phyloP scores from a whole-genome alignment of 176 grass and related monocot genomes.

The Zea mays region DNA sequence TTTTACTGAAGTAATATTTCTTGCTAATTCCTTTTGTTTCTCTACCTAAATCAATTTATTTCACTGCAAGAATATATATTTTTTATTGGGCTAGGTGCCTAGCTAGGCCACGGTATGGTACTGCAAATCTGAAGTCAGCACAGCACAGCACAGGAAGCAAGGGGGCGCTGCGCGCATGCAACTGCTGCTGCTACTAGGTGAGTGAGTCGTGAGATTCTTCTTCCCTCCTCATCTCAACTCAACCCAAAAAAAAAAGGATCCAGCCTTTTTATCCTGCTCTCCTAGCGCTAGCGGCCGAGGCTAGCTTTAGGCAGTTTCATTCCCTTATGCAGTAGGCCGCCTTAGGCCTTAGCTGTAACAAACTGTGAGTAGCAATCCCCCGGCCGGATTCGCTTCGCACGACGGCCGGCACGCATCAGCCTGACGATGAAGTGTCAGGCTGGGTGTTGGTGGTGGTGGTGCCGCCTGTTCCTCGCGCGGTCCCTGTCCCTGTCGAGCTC shows the following conservation, averaged over 20 bases:
- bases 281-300: background rate
- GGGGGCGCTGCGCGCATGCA: background rate
- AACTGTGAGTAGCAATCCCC: background rate
- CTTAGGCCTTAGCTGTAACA: constrained; percentile 1
- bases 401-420: too few relatives aligned
- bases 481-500: background rate
- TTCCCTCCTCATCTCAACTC: background rate
- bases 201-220: constrained; percentile 24
- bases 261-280: constrained; percentile 41
- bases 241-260: constrained; percentile 40
- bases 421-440: too few relatives aligned
- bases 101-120: too few relatives aligned
- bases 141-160: too few relatives aligned
- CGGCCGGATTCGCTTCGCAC: too few relatives aligned
- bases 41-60: too few relatives aligned
- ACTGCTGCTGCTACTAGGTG: background rate
- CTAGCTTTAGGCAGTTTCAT: background rate
- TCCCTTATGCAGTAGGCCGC: background rate
- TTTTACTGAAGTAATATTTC: too few relatives aligned
- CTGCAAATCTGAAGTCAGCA: too few relatives aligned
- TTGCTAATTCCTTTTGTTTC: too few relatives aligned
- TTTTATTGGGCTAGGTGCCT: too few relatives aligned
- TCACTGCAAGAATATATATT: too few relatives aligned
- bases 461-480: background rate
- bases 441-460: too few relatives aligned